Percentiles rank a stretch among this genome's conserved stretches.
These are phyloP conservation scores for Trametes coccinea DNA, from an alignment of 768 basidiomycete species.

Conservation along the genomic window DNA sequence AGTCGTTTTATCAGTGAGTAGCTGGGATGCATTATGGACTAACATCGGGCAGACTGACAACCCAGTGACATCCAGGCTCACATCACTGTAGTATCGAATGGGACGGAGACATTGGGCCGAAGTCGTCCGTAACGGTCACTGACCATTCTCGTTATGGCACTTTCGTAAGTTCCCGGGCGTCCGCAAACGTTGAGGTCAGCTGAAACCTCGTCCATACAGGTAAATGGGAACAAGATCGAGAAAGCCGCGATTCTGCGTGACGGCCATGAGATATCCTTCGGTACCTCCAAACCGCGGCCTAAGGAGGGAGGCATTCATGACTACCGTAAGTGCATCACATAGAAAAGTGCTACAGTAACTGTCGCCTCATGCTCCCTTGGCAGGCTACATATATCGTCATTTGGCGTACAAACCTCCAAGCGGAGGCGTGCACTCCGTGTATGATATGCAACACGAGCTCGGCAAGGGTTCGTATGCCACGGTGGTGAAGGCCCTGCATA, in stretches of 20 bases:
- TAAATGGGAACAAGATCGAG: slow-evolving; percentile 64
- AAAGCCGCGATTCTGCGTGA: slow-evolving; percentile 59
- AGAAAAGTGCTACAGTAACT: too few relatives aligned
- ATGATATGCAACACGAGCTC: slow-evolving; percentile 68
- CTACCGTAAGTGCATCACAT: slow-evolving; percentile 55
- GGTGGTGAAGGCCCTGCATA: slow-evolving; percentile 79
- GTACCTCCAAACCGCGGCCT: slow-evolving; percentile 47
- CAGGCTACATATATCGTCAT: slow-evolving; percentile 75
- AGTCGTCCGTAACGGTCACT: slow-evolving; percentile 45
- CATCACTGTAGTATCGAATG: slow-evolving; percentile 57
- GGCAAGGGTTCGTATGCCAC: slow-evolving; percentile 92
- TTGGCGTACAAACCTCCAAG: slow-evolving; percentile 49
- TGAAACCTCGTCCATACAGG: slow-evolving; percentile 39
- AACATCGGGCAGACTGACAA: neutral
- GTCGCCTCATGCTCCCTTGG: neutral
- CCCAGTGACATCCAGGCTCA: slow-evolving; percentile 41
- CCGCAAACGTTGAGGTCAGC: too few relatives aligned
- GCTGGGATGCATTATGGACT: neutral
- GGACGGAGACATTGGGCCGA: slow-evolving; percentile 48
- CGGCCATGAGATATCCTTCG: slow-evolving; percentile 87
- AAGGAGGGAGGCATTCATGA: slow-evolving; percentile 54
- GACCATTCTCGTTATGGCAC: slow-evolving; percentile 59
- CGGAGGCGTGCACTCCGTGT: slow-evolving; percentile 62
- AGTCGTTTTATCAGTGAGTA: slow-evolving; percentile 69
- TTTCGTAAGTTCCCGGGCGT: neutral